These are phyloP conservation scores for Coffea eugenioides DNA, from an alignment of 257 asterid species.

Conservation along the genomic window DNA sequence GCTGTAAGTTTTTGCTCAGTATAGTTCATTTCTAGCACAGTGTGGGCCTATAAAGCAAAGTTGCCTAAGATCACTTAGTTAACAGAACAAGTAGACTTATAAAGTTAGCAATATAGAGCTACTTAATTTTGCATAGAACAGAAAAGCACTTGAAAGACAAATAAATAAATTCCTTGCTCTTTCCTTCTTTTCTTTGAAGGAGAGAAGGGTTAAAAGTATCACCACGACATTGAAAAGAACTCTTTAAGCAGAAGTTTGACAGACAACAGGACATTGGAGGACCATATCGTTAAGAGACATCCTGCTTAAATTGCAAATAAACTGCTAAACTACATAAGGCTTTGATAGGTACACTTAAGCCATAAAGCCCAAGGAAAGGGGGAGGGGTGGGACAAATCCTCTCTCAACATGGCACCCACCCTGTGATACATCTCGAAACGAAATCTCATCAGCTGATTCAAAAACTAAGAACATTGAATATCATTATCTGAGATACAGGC, in stretches of 20 bases:
- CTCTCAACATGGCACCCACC: background rate
- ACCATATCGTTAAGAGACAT: background rate
- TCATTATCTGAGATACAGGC: background rate
- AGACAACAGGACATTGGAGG: background rate
- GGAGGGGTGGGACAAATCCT: background rate
- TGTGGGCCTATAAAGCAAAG: conserved; percentile 68
- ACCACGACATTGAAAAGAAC: background rate
- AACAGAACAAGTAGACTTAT: background rate
- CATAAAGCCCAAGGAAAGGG: background rate
- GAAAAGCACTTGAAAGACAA: background rate
- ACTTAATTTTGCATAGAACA: too few relatives aligned
- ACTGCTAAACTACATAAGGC: background rate
- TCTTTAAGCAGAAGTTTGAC: background rate
- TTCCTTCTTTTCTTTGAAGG: background rate
- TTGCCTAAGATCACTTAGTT: conserved; percentile 6
- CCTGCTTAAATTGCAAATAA: background rate
- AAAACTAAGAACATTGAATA: background rate
- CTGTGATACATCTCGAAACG: background rate
- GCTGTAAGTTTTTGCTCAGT: conserved; percentile 88
- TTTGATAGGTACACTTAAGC: too few relatives aligned
- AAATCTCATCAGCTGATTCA: background rate
- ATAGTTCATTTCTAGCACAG: conserved; percentile 96
- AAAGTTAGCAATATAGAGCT: background rate
- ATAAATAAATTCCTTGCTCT: background rate
- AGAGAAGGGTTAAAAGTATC: background rate